Evolutionary conservation across 2,329 filamentous ascomycete genomes (phyloP), one percentile per base, ranked within the genome.

Genomic region (Alternaria consortialis): DNA sequence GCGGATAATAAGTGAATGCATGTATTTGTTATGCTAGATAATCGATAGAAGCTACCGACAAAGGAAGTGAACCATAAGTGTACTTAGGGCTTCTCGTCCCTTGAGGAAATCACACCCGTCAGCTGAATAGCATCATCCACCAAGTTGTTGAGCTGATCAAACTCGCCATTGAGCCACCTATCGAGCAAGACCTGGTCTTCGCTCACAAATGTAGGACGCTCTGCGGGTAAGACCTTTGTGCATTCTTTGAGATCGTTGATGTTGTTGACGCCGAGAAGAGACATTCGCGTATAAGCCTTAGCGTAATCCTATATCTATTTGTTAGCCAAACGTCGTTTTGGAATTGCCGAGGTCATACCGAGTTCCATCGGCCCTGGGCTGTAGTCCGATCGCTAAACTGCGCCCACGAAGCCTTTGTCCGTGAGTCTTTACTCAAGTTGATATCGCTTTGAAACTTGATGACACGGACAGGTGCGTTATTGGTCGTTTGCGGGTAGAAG

Each of bases 221-320:
- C 67, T 3, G 66, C 68, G 0, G 78, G 85, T 9, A 87, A 74
- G 3, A 84, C 84, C 65, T 83, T 81, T 9, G 84, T 85, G 79
- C 85, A 87, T 64, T 87, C 85, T 15, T 81, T 84, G 43, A 87
- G 74, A 23, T 78, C 72, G 71, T 87, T 87, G 72, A 87, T 84
- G 68, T 86, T 86, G 67, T 84, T 80, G 13, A 87, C 84, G 3
- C 85, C 86, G 11, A 88, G 81, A 3, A 87, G 75, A 32, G 82
- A 84, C 37, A 88, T 77, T 23, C 85, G 83, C 44, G 86, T 79
- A 65, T 87, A 87, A 12, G 83, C 85, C 36, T 79, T 78, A 2
- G 84, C 80, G 56, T 85, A 87, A 44, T 83, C 84, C 80, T 77
- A 27, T 11, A 17, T 13, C 2, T 9, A 7, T 39, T 13, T 52